These are phyloP conservation scores for Gypsophila paniculata DNA, from an alignment of 179 eudicot species.

Conservation along the genomic window DNA sequence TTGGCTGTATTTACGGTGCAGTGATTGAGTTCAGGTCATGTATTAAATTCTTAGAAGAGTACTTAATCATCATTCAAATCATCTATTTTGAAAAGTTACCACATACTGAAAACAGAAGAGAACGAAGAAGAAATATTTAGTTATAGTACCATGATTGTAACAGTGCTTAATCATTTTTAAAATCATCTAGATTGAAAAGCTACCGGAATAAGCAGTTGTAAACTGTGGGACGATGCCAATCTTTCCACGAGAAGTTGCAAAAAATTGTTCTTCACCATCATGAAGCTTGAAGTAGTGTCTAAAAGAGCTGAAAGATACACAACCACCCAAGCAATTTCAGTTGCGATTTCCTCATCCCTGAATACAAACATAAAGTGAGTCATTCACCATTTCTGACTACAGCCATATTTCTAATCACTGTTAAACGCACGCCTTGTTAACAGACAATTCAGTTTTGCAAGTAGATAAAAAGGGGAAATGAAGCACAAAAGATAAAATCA, in stretches of 20 bases:
- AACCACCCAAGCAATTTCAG: conserved; percentile 98
- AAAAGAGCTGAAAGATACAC: conserved; percentile 95
- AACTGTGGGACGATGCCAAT: conserved; percentile 61
- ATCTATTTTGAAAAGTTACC: neutral
- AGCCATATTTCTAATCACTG: neutral
- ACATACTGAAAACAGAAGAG: neutral
- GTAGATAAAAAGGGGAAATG: neutral
- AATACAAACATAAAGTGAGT: conserved; percentile 15
- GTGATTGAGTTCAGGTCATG: neutral
- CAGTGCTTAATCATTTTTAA: too few relatives aligned
- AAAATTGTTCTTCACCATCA: conserved; percentile 69
- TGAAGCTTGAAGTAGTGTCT: conserved; percentile 59
- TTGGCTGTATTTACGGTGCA: neutral
- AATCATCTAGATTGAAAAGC: too few relatives aligned
- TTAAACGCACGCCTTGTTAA: neutral
- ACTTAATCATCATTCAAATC: neutral
- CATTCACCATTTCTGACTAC: neutral
- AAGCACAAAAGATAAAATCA: neutral
- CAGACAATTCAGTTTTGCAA: neutral
- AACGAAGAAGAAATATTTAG: neutral
- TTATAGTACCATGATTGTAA: neutral
- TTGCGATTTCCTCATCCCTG: conserved; percentile 96
- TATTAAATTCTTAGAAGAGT: too few relatives aligned
- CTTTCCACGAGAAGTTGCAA: conserved; percentile 77
- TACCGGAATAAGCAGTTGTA: conserved; percentile 96